phyloP scores from a whole-genome alignment of 2,329 filamentous ascomycete species.

The Pyricularia sp. region DNA sequence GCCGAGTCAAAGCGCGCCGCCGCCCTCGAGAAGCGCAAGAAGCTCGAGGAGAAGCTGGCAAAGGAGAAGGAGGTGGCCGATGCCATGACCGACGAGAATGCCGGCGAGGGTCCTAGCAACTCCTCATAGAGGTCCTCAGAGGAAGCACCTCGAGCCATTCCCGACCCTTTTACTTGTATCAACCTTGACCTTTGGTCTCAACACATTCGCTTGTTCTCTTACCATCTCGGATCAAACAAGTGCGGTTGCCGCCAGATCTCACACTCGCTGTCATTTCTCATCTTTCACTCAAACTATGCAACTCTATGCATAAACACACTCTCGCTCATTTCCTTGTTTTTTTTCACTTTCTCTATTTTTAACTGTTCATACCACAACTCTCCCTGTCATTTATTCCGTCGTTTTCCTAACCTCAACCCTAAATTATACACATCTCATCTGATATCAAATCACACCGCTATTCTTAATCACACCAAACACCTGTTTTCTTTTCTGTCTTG shows the following conservation, averaged over 20 bases:
- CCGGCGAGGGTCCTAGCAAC: not conserved
- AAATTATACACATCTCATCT: not conserved
- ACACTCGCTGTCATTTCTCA: not conserved
- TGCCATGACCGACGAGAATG: not conserved
- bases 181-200: not conserved
- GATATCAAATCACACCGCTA: not conserved
- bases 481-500: not conserved
- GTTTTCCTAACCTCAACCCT: not conserved
- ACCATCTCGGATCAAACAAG: not conserved
- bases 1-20: not conserved
- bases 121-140: too few relatives aligned
- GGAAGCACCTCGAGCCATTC: not conserved
- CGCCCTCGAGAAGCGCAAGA: conserved; percentile 4
- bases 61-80: conserved; percentile 5
- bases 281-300: not conserved
- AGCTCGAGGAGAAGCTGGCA: conserved; percentile 6
- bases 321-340: not conserved
- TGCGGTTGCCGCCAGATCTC: not conserved
- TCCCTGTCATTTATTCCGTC: not conserved
- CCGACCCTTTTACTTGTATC: not conserved
- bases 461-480: not conserved
- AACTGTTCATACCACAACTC: not conserved
- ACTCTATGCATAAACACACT: not conserved
- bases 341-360: not conserved
- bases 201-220: not conserved